Percentiles rank a stretch among this genome's conserved stretches.
Evolutionary conservation across 805 yeast species (phyloP).

Genomic region (Candida insectalens): DNA sequence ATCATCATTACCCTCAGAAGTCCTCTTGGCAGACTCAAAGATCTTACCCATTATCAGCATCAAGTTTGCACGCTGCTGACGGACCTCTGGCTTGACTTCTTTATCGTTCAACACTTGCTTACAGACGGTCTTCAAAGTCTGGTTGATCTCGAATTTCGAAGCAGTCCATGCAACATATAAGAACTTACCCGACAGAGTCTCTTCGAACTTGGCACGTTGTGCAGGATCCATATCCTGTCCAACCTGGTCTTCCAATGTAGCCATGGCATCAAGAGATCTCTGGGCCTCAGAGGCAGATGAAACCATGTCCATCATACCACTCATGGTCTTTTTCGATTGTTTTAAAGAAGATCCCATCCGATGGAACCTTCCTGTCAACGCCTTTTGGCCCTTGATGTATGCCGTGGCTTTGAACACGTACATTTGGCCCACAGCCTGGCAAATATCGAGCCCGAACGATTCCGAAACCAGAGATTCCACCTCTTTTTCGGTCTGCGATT

Average conservation of each 20-base stretch:
- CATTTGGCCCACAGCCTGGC: conserved; percentile 65
- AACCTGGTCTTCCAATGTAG: conserved; percentile 40
- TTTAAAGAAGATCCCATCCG: conserved; percentile 56
- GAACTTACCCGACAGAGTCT: conserved; percentile 68
- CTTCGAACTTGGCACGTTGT: conserved; percentile 54
- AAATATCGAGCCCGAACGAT: conserved; percentile 74
- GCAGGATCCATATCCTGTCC: conserved; percentile 37
- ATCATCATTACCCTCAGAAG: conserved; percentile 66
- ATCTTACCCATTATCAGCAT: conserved; percentile 53
- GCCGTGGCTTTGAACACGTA: conserved; percentile 58
- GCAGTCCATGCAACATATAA: conserved; percentile 83
- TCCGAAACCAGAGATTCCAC: conserved; percentile 78
- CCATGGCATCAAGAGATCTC: conserved; percentile 62
- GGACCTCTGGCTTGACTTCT: conserved; percentile 32
- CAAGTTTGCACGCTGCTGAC: conserved; percentile 55
- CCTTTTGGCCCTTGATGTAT: conserved; percentile 56
- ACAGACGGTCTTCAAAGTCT: conserved; percentile 64
- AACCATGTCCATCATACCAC: conserved; percentile 63
- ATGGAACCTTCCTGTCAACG: conserved; percentile 50
- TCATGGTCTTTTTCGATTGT: conserved; percentile 65
- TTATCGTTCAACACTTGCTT: conserved; percentile 54
- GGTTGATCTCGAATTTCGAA: conserved; percentile 67
- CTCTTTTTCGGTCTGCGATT: conserved; percentile 61
- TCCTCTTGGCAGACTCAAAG: conserved; percentile 48
- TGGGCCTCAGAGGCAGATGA: conserved; percentile 74